These are phyloP conservation scores for Harringtonia aguacate DNA, from an alignment of 2,329 filamentous ascomycete genomes.

Conservation along the genomic window DNA sequence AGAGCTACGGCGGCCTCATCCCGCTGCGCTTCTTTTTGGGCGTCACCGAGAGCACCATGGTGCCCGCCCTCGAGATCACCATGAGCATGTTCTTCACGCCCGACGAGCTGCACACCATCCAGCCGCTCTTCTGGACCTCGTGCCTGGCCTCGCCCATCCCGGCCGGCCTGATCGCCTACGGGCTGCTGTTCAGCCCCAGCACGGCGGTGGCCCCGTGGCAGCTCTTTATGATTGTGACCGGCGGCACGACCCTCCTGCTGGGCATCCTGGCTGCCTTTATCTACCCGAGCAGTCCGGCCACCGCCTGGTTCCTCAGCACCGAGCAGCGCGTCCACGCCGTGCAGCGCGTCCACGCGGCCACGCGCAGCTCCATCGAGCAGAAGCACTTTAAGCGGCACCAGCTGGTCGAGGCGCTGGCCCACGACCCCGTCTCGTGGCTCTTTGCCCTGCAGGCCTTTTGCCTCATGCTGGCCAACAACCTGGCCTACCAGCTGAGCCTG, in stretches of 20 bases:
- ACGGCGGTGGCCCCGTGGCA: conserved; percentile 23
- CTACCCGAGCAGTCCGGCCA: conserved; percentile 15
- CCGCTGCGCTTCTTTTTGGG: conserved; percentile 25
- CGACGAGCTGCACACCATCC: conserved; percentile 21
- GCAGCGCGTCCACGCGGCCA: conserved; percentile 19
- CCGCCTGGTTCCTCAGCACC: no score
- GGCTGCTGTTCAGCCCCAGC: conserved; percentile 24
- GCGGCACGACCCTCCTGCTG: conserved; percentile 22
- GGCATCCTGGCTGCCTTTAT: conserved; percentile 23
- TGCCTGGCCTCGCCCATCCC: conserved; percentile 23
- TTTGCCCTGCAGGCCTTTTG: conserved; percentile 19
- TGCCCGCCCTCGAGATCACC: conserved; percentile 29
- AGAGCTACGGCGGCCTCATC: conserved; percentile 23
- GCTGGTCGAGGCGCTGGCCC: conserved; percentile 11
- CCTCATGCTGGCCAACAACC: conserved; percentile 25
- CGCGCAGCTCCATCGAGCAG: conserved; percentile 25
- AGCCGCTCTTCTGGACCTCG: conserved; percentile 23
- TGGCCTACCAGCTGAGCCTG: conserved; percentile 28
- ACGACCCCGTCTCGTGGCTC: conserved; percentile 14
- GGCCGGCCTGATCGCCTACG: conserved; percentile 28
- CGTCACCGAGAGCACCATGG: conserved; percentile 12
- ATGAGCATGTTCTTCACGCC: conserved; percentile 28
- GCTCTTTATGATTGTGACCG: conserved; percentile 27
- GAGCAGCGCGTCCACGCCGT: conserved; percentile 11
- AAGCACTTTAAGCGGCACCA: conserved; percentile 22